Evolutionary conservation across 108 stramenopile species (phyloP), one percentile per base, ranked within the genome.

Genomic region (Skeletonema grethae): DNA sequence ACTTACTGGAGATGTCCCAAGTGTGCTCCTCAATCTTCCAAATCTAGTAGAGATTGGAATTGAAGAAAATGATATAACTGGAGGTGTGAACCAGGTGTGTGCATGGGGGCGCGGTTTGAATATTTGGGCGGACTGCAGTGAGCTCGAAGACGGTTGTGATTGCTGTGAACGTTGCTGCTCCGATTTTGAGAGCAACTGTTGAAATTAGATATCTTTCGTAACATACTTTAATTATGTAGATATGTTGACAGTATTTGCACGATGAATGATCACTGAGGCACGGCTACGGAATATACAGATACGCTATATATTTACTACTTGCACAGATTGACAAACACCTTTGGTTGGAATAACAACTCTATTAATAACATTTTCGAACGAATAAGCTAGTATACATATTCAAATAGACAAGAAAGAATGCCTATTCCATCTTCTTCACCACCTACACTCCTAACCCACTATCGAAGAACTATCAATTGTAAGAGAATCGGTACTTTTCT

Each of bases 111-210:
- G 36, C 8, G 34, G 32, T 9, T 12, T 75, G 36, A 63, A 35
- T 35, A 68, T 74, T 18, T 79, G 78, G 73, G 73, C 78, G 25
- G 73, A 75, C 46, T 79, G 78, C 41, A 60, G 35, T 55, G 73
- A 75, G 50, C 57, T 77, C 35, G 45, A 65, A 4, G 64, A 55
- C n/a, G 76, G 76, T 3, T 77, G 76, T 61, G 76, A 70, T 24
- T 77, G 76, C 24, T 77, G 76, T 65, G 67, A 67, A 36, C 69
- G 45, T 30, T 77, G 76, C 41, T 77, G 76, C 48, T 70, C 69
- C 4, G 73, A 75, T 56, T 35, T 6, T 24, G 24, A 68, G 25
- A 79, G 59, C 24, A 34, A 58, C 53, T 75, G 75, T 46, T 70
- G 69, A 70, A 53, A 22, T 24, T 43, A 43, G 41, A n/a, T 13